A percentile compares a stretch with the other conserved stretches of the same genome.
Evolutionary conservation across 164 flowering plant genomes (phyloP).

Genomic region (Chimonanthus salicifolius): DNA sequence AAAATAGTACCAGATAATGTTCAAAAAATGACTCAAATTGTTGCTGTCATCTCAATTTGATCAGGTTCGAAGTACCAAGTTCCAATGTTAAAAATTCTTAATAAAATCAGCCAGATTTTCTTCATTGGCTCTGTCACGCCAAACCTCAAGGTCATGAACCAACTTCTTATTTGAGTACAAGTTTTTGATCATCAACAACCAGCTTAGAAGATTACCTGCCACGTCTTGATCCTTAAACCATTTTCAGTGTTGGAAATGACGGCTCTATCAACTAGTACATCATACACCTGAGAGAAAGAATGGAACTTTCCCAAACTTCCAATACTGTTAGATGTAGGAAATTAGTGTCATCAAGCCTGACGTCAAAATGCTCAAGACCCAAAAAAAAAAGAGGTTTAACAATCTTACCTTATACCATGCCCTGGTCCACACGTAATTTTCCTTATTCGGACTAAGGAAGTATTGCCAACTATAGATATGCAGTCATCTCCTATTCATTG

Average conservation of each 20-base stretch:
- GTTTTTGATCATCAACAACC: background rate
- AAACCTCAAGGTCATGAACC: background rate
- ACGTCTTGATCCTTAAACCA: conserved; percentile 87
- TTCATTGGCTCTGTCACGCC: background rate
- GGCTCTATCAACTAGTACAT: conserved; percentile 61
- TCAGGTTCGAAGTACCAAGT: background rate
- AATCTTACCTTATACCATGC: conserved; percentile 85
- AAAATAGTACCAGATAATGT: background rate
- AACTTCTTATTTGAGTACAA: background rate
- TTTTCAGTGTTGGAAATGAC: conserved; percentile 60
- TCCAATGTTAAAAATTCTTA: background rate
- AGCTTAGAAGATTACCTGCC: conserved; percentile 61
- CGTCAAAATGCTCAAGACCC: background rate
- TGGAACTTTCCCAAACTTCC: conserved; percentile 81
- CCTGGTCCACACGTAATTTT: conserved; percentile 75
- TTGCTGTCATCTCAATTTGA: background rate
- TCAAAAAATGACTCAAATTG: background rate
- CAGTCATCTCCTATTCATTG: conserved; percentile 81
- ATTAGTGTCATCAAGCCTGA: background rate
- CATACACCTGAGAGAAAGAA: conserved; percentile 40
- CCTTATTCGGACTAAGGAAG: conserved; percentile 53
- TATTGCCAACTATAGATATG: conserved; percentile 73
- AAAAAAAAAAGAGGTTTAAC: background rate
- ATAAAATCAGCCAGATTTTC: background rate
- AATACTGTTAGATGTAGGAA: conserved; percentile 36